These are phyloP conservation scores for Neonectria magnoliae DNA, from an alignment of 2,329 filamentous ascomycete species.

Conservation along the genomic window DNA sequence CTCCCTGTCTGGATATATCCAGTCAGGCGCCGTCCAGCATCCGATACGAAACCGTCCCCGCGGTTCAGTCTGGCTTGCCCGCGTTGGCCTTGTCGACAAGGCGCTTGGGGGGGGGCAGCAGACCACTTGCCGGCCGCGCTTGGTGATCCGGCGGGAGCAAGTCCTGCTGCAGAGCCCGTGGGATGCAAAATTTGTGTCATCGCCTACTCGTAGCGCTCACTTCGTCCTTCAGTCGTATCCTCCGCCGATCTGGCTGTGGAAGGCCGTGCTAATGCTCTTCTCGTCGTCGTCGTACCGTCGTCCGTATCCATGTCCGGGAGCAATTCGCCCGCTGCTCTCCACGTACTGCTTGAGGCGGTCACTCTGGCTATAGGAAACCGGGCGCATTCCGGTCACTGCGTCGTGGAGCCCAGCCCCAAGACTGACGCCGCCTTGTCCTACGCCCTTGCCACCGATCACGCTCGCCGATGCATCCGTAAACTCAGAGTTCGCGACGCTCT, in stretches of 20 bases:
- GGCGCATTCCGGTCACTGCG: slow-evolving; percentile 71
- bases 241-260: slow-evolving; percentile 89
- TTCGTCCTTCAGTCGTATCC: slow-evolving; percentile 60
- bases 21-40: slow-evolving; percentile 33
- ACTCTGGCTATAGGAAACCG: slow-evolving; percentile 66
- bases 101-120: slow-evolving; percentile 36
- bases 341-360: slow-evolving; percentile 96
- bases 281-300: slow-evolving; percentile 89
- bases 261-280: slow-evolving; percentile 94
- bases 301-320: slow-evolving; percentile 73
- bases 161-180: slow-evolving; percentile 39
- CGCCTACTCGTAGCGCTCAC: slow-evolving; percentile 42
- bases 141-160: slow-evolving; percentile 34
- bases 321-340: slow-evolving; percentile 80
- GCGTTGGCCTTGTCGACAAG: slow-evolving; percentile 37
- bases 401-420: slow-evolving; percentile 83
- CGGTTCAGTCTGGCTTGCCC: slow-evolving; percentile 31
- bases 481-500: slow-evolving; percentile 92
- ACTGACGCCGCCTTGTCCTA: slow-evolving; percentile 87
- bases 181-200: slow-evolving; percentile 44
- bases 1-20: slow-evolving; percentile 33
- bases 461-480: slow-evolving; percentile 85
- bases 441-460: slow-evolving; percentile 77
- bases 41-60: slow-evolving; percentile 37
- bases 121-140: slow-evolving; percentile 31